Evolutionary conservation across 169 alveolate species (phyloP), one percentile per base, ranked within the genome.

Genomic region (Plasmodium blacklocki): DNA sequence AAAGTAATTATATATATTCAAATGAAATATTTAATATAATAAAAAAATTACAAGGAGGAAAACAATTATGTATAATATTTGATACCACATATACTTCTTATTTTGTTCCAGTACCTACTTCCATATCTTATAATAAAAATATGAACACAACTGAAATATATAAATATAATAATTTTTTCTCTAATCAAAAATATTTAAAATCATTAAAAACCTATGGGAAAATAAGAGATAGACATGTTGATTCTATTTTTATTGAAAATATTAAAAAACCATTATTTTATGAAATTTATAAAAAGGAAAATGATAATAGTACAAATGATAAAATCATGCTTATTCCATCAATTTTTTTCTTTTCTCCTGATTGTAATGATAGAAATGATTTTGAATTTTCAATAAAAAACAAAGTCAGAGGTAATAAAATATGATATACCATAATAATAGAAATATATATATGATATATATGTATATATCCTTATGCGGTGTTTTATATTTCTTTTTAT

Each of bases 341-440:
- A 11, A 70, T 83, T 19, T 83, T 83, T 68, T 83, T 83, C 74
- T 83, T 83, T 50, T 83, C 91, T 39, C 85, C 91, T 14, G 91
- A 83, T 66, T 29, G 43, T 11, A 43, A 47, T 47, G 91, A 83
- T 60, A 68, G 91, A 49, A 73, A 73, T 21, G 54, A 54, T 47
- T 83, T 29, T 54, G 91, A 83, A 73, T 39, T 83, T 18, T 19
- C 67, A 39, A 70, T 83, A 19, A 67, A 60, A n/a, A 59, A 59
- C 11, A 68, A 71, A 39, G 74, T 68, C 39, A 54, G 91, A 50
- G 91, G 91, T 83, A 83, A 29, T 74, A 14, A 29, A 12, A 6
- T 19, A 39, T n/a, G 2, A 15, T 0, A 18, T 15, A 54, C 7
- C 54, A 39, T 32, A 39, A 39, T 1, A 39, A 67, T 18, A 67